A percentile compares a stretch with the other conserved stretches of the same genome.
phyloP scores from a whole-genome alignment of 768 basidiomycete species.

The Rubroboletus pulcherrimus region DNA sequence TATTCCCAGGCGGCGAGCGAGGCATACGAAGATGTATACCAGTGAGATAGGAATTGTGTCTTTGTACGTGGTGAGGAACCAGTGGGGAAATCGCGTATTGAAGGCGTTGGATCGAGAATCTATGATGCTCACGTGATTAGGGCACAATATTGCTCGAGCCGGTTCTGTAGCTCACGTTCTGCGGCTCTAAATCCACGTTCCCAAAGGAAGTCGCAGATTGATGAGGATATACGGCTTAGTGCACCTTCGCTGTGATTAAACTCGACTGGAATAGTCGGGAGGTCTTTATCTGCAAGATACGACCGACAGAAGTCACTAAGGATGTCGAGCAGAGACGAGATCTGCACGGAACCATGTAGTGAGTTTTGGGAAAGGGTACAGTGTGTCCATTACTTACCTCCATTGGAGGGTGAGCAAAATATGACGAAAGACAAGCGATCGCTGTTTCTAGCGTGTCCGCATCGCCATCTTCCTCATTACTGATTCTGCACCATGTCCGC shows the following conservation, averaged over 20 bases:
- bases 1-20: slow-evolving; percentile 50
- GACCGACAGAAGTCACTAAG: slow-evolving; percentile 40
- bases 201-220: slow-evolving; percentile 51
- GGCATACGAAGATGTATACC: slow-evolving; percentile 52
- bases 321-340: slow-evolving; percentile 36
- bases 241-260: slow-evolving; percentile 32
- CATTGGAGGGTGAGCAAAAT: slow-evolving; percentile 43
- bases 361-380: background rate
- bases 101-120: slow-evolving; percentile 40
- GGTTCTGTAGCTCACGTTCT: slow-evolving; percentile 32
- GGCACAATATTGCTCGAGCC: background rate
- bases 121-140: slow-evolving; percentile 14
- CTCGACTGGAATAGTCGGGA: slow-evolving; percentile 28
- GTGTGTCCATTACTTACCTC: slow-evolving; percentile 33
- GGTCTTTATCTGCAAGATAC: slow-evolving; percentile 31
- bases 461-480: slow-evolving; percentile 6
- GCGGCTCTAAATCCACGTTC: slow-evolving; percentile 44
- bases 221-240: slow-evolving; percentile 32
- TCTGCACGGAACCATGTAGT: slow-evolving; percentile 27
- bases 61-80: slow-evolving; percentile 48
- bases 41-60: slow-evolving; percentile 57
- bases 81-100: slow-evolving; percentile 57
- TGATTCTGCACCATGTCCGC: slow-evolving; percentile 33
- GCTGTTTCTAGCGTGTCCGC: slow-evolving; percentile 40
- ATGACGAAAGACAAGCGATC: slow-evolving; percentile 49